Conservation (phyloP, 192 early-diverging fungal species). For the Radiomyces spectabilis region DNA sequence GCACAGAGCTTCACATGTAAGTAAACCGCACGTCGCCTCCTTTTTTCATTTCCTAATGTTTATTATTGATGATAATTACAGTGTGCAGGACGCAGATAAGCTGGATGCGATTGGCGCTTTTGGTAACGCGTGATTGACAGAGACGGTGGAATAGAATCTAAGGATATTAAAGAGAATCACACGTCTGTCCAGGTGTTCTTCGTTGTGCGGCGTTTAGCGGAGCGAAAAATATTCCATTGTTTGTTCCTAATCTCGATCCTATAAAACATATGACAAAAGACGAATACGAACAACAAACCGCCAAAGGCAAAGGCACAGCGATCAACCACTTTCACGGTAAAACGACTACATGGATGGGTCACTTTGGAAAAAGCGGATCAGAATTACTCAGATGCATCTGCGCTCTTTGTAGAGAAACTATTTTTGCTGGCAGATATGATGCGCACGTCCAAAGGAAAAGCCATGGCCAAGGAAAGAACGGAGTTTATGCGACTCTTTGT, state of each 20-base stretch:
- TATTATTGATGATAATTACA: constrained; percentile 2
- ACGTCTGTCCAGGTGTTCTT: constrained; percentile 43
- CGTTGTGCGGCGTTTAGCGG: constrained; percentile 64
- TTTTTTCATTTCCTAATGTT: neutral
- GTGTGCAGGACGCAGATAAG: constrained; percentile 69
- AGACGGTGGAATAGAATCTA: neutral
- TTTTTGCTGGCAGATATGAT: constrained; percentile 55
- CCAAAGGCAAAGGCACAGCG: constrained; percentile 40
- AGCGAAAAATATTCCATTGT: constrained; percentile 51
- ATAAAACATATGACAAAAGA: constrained; percentile 51
- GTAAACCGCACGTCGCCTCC: neutral
- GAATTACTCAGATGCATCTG: too few species aligned
- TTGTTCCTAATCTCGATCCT: constrained; percentile 40
- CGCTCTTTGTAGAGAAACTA: constrained; percentile 58
- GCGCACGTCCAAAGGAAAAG: constrained; percentile 46
- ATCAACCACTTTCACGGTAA: constrained; percentile 63
- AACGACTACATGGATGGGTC: neutral
- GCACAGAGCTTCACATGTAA: constrained; percentile 55
- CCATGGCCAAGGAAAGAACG: constrained; percentile 51
- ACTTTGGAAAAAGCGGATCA: neutral
- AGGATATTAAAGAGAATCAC: too few species aligned
- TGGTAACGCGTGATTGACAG: too few species aligned
- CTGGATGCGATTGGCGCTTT: constrained; percentile 70
- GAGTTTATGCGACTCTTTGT: constrained; percentile 52
- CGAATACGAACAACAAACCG: constrained; percentile 45